Base-by-base conservation (phyloP, 2,329 filamentous ascomycete genomes). In the Gnomoniopsis smithogilvyi region DNA sequence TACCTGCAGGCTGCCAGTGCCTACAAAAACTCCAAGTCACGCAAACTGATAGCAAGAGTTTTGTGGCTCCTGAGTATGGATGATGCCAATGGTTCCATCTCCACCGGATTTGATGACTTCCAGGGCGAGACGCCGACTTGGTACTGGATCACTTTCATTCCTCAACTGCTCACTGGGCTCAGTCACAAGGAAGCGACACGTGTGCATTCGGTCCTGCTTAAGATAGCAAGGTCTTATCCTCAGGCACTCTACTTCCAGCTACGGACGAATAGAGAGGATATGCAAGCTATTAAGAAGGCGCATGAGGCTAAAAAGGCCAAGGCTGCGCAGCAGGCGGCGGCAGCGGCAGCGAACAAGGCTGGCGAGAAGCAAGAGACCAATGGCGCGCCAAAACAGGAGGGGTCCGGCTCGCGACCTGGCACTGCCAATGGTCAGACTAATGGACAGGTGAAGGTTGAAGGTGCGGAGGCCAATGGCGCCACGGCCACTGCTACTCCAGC, bases 121-220 rank as follows among this genome's bases (percentile, higher is more conserved):
- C 97, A 98, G 78, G 95, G 95, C 54, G 96, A 99, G 67, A 96
- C 92, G 2, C 92, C 93, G 0, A 92, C 96, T 14, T 99, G 95
- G 95, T 99, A 98, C 76, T 99, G 95, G 95, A 97, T 98, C 66
- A 98, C 94, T 0, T 99, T 96, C 72, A 98, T 99, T 64, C 95
- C 95, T 19, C 95, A 99, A 73, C 82, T 99, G 46, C 84, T 99
- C 34, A 94, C 92, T 47, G 95, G 94, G 54, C 81, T 99, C 53
- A 91, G 91, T 2, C 89, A 97, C 69, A 93, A 94, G 67, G 96
- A 99, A 74, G 94, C 92, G 14, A 86, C 87, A 4, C 89, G 96
- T 51, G 91, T 94, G 48, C 90, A 95, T 70, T 85, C 86, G 53
- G 91, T 99, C 52, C 82, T 99, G 19, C 84, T 92, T 24, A 96